Base-by-base conservation (phyloP, 306 rosid species). In the Echinosophora koreensis region DNA sequence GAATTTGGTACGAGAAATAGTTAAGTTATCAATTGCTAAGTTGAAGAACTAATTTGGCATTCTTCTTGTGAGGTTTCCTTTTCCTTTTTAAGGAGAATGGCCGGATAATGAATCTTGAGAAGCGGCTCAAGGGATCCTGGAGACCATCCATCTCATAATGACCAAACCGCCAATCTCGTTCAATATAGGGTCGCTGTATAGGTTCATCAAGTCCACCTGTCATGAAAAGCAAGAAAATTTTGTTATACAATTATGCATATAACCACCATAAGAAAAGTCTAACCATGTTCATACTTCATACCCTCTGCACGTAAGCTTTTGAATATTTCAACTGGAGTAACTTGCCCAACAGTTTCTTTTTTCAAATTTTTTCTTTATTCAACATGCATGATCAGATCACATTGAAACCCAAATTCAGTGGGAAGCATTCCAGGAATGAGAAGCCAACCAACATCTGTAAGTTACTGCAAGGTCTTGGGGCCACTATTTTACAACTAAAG, bases 191-290 rank as follows among this genome's bases (percentile, higher is more conserved):
- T 73, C 97, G 87, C 82, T 87, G 86, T 77, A 83, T 60, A 27
- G 99, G 97, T 81, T 92, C 89, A 77, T 95, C 93, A 28, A 95
- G 96, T 60, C 97, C 99, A 73, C 97, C 97, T 95, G 83, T 63
- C 41, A 56, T 39, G 49, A 74, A 50, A 76, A 55, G 44, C 76
- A 76, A 71, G 77, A 52, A 72, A 4, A 61, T 41, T 22, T 41
- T 63, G 12, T 5, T 42, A 73, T 22, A 41, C 65, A 61, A 63
- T 65, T 35, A 62, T 73, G 49, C 49, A 68, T 37, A 28, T 49
- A 72, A 56, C 27, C 52, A 50, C 39, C 50, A 6, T 47, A 47
- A 61, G 17, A 67, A 68, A 69, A 35, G 4, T 61, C 27, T n/a
- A 38, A 28, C 35, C 34, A 51, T 12, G 28, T 51, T 16, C 15